A percentile compares a stretch with the other conserved stretches of the same genome.
Conservation (phyloP, 2,329 filamentous ascomycete genomes). For the Phyllosticta citrichinensis region DNA sequence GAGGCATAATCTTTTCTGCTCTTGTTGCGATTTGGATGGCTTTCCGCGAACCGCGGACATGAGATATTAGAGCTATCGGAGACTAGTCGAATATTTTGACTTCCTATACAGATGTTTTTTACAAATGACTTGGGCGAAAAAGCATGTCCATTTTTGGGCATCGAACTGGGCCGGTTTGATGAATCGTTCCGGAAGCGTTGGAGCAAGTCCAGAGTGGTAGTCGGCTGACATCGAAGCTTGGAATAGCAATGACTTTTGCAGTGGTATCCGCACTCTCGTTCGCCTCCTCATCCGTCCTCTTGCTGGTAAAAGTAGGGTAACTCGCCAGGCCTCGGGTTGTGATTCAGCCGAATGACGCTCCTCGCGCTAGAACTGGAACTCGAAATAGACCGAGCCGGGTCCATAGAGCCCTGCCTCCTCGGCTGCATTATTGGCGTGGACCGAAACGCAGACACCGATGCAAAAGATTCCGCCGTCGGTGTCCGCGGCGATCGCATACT, state of each 20-base stretch:
- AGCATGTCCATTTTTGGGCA: background rate
- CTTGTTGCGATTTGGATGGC: background rate
- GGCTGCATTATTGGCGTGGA: conserved; percentile 1
- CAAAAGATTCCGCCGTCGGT: background rate
- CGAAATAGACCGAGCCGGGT: background rate
- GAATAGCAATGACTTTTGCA: background rate
- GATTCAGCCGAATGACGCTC: conserved; percentile 9
- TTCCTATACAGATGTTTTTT: background rate
- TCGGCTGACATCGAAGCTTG: too few species aligned
- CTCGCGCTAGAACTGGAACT: background rate
- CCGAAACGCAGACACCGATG: background rate
- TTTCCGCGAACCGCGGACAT: background rate
- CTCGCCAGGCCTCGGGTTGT: conserved; percentile 6
- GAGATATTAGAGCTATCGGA: background rate
- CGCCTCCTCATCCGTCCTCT: background rate
- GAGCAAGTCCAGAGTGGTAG: background rate
- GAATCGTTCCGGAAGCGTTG: background rate
- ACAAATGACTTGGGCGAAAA: background rate
- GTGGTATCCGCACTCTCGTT: too few species aligned
- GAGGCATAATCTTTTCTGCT: background rate
- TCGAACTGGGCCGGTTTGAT: background rate
- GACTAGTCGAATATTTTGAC: background rate
- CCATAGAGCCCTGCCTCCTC: background rate
- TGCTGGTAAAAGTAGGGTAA: conserved; percentile 7
- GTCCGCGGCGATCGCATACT: background rate